Conservation (phyloP, 2,329 filamentous ascomycete species). For the Fusarium tjaetaba region DNA sequence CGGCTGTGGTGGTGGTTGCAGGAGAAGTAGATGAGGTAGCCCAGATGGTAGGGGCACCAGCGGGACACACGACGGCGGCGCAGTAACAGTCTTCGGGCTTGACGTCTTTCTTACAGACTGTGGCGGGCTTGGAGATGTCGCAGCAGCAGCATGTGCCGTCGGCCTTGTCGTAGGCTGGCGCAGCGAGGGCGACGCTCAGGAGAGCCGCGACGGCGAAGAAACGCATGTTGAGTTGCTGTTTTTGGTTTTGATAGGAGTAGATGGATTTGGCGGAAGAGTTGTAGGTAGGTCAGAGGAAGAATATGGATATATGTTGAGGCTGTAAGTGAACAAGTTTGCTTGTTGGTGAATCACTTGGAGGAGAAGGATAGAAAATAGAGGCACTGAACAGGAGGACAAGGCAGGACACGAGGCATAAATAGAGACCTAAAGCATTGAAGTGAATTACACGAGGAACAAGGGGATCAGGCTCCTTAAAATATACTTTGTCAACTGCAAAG, state of each 20-base stretch:
- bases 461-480: slow-evolving; percentile 11
- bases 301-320: neutral
- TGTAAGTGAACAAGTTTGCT: slow-evolving; percentile 6
- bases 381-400: neutral
- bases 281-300: neutral
- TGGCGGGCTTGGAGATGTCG: slow-evolving; percentile 37
- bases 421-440: neutral
- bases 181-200: slow-evolving; percentile 35
- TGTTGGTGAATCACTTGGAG: slow-evolving; percentile 14
- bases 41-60: slow-evolving; percentile 29
- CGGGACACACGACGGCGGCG: slow-evolving; percentile 37
- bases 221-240: slow-evolving; percentile 35
- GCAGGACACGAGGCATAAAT: slow-evolving; percentile 2
- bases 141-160: slow-evolving; percentile 49
- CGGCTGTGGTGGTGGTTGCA: neutral
- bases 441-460: neutral
- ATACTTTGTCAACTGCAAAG: neutral
- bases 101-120: slow-evolving; percentile 39
- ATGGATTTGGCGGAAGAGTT: neutral
- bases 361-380: neutral
- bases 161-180: slow-evolving; percentile 24
- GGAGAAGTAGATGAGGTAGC: neutral
- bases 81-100: slow-evolving; percentile 42
- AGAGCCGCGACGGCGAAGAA: slow-evolving; percentile 38
- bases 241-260: neutral